These are phyloP conservation scores for Cichorium intybus DNA, from an alignment of 140 eudicot genomes.

Conservation along the genomic window DNA sequence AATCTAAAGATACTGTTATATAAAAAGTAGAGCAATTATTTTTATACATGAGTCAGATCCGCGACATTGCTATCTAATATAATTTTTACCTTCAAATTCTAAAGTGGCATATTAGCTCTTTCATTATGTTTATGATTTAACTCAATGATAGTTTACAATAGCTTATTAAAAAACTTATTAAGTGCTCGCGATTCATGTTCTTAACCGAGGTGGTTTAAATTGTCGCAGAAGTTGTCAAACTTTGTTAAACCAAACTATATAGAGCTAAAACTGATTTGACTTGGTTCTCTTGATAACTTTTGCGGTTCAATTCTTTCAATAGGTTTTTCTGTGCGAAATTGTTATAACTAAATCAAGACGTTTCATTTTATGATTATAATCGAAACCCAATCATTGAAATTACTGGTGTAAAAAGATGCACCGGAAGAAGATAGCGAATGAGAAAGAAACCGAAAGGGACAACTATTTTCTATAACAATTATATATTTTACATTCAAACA, in stretches of 20 bases:
- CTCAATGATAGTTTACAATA: not conserved
- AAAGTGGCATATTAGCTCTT: not conserved
- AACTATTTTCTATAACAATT: not conserved
- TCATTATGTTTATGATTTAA: not conserved
- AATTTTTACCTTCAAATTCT: not conserved
- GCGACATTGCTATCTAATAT: not conserved
- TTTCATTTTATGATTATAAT: too few species aligned
- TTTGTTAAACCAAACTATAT: too few species aligned
- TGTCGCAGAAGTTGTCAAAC: not conserved
- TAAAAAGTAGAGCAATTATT: not conserved
- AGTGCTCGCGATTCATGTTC: not conserved
- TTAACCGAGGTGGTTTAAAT: not conserved
- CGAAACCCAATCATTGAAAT: too few species aligned
- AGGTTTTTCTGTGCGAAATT: not conserved
- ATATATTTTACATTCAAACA: too few species aligned
- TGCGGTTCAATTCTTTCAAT: not conserved
- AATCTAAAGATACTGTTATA: not conserved
- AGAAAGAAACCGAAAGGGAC: not conserved
- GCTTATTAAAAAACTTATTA: not conserved
- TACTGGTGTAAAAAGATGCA: not conserved
- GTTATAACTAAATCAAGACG: not conserved
- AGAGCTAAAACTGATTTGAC: too few species aligned
- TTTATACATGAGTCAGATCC: not conserved
- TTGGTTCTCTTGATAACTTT: not conserved
- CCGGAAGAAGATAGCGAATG: not conserved